Evolutionary conservation across 73 alveolate genomes (phyloP).

Genomic region (Tetrahymena thermophila): DNA sequence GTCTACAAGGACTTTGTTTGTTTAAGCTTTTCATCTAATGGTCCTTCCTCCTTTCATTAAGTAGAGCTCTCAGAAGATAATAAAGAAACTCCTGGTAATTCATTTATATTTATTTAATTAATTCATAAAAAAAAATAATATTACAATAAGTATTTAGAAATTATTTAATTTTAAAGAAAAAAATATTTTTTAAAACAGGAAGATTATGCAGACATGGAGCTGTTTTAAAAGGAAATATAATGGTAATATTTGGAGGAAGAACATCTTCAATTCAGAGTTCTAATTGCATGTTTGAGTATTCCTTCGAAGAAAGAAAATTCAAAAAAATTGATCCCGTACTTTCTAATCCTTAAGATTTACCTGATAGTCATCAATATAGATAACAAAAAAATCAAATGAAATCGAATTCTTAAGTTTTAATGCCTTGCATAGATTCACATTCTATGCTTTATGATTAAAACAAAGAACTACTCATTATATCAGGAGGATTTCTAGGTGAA

Average conservation of each 20-base stretch:
- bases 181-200: not conserved
- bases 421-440: not conserved
- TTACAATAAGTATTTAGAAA: too few species aligned
- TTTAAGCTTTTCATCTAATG: not conserved
- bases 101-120: too few species aligned
- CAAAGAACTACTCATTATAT: not conserved
- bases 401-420: not conserved
- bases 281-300: not conserved
- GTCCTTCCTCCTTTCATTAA: not conserved
- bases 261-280: not conserved
- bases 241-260: not conserved
- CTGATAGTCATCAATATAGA: not conserved
- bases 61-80: not conserved
- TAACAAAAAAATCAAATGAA: not conserved
- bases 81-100: not conserved
- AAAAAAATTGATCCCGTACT: not conserved
- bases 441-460: not conserved
- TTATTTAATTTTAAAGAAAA: too few species aligned
- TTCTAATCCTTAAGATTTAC: not conserved
- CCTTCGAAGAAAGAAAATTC: not conserved
- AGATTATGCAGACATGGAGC: not conserved
- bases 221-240: not conserved
- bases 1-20: not conserved
- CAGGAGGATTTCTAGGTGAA: not conserved
- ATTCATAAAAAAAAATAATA: too few species aligned